Percentiles rank a stretch among this genome's conserved stretches.
phyloP scores from a whole-genome alignment of 768 basidiomycete species.

The Flagelloscypha sp. region DNA sequence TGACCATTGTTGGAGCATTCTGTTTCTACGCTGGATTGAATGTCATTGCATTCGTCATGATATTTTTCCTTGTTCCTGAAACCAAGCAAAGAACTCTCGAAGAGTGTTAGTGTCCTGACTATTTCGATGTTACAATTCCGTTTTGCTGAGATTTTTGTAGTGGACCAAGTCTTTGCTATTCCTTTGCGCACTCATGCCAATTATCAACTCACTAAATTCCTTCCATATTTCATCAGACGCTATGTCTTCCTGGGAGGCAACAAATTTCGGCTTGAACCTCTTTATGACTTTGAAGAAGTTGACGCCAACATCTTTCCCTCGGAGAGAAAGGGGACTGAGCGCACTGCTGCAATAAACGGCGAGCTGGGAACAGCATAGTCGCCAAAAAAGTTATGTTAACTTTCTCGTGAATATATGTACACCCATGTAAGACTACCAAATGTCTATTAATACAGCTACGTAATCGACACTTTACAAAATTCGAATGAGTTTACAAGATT shows the following conservation, averaged over 20 bases:
- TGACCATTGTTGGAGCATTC: conserved; percentile 42
- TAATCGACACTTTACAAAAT: too few relatives aligned
- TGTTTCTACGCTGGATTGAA: conserved; percentile 50
- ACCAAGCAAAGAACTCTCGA: conserved; percentile 22
- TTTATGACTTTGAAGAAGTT: conserved; percentile 47
- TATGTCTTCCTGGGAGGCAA: conserved; percentile 33
- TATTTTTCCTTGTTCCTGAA: conserved; percentile 50
- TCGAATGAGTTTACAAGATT: too few relatives aligned
- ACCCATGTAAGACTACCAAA: too few relatives aligned
- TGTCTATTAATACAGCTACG: too few relatives aligned
- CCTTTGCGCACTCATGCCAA: conserved; percentile 34
- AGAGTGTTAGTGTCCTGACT: conserved; percentile 11
- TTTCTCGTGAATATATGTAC: too few relatives aligned
- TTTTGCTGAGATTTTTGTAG: conserved; percentile 27
- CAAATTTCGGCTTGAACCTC: conserved; percentile 27
- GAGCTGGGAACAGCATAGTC: neutral
- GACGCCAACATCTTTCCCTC: conserved; percentile 12
- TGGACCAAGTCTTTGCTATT: conserved; percentile 44
- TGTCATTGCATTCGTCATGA: conserved; percentile 42
- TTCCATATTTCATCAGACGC: conserved; percentile 46
- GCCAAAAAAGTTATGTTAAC: too few relatives aligned
- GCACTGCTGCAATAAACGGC: neutral
- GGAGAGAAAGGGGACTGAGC: neutral
- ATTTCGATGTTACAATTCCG: neutral
- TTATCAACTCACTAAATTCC: conserved; percentile 35